phyloP scores from a whole-genome alignment of 2,329 filamentous ascomycete species.

The Microcera coccophila region DNA sequence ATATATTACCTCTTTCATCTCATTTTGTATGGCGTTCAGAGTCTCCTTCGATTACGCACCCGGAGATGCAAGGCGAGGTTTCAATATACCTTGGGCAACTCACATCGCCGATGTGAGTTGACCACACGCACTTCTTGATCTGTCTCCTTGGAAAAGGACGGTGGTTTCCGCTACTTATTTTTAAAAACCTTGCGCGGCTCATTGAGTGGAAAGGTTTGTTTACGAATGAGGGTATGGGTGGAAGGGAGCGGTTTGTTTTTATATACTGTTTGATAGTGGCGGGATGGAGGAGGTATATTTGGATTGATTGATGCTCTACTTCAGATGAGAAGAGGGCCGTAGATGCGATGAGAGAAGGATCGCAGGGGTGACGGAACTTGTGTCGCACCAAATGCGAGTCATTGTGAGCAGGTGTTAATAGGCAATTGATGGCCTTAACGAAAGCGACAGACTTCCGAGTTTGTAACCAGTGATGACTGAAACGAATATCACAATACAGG shows the following conservation, averaged over 20 bases:
- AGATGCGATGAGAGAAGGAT: too few relatives aligned
- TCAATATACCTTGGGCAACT: conserved; percentile 1
- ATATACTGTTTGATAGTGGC: background rate
- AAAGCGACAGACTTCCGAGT: too few relatives aligned
- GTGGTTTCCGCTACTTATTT: conserved; percentile 11
- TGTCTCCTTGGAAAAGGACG: conserved; percentile 17
- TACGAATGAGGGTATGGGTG: background rate
- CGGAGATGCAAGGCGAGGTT: conserved; percentile 2
- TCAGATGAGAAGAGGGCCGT: background rate
- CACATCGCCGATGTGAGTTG: background rate
- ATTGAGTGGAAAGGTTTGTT: too few relatives aligned
- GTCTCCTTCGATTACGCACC: conserved; percentile 1
- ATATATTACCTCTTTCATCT: background rate
- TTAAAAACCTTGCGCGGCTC: background rate
- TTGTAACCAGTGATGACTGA: background rate
- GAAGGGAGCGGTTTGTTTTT: background rate
- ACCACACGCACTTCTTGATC: background rate
- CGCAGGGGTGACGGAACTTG: too few relatives aligned
- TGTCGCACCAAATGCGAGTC: too few relatives aligned
- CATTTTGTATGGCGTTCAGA: conserved; percentile 1
- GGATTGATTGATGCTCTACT: conserved; percentile 12
- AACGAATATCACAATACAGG: too few relatives aligned
- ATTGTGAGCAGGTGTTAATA: background rate
- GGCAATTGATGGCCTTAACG: background rate
- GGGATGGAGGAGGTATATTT: background rate